A percentile compares a stretch with the other conserved stretches of the same genome.
Conservation (phyloP, 106 monocot species). For the Allium sativum region DNA sequence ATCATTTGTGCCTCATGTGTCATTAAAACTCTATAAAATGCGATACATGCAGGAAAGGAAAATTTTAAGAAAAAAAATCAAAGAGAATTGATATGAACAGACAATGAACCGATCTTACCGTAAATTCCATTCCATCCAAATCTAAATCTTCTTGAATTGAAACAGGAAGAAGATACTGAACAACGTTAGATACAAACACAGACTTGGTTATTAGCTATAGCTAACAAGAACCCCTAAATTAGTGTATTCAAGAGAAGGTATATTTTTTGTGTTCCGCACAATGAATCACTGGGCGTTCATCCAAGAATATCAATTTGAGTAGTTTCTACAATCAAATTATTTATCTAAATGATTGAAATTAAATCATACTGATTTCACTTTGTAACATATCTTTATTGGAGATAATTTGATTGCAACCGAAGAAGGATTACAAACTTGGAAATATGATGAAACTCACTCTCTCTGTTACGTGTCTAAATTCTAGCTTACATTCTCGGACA, state of each 20-base stretch:
- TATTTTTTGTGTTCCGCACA: background rate
- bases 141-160: constrained; percentile 1
- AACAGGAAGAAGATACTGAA: constrained; percentile 1
- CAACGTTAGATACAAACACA: too few relatives aligned
- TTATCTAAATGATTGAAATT: too few relatives aligned
- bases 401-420: too few relatives aligned
- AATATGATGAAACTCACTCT: too few relatives aligned
- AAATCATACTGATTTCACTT: too few relatives aligned
- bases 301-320: too few relatives aligned
- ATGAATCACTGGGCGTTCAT: too few relatives aligned
- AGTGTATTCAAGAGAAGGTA: background rate
- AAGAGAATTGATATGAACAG: background rate
- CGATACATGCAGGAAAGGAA: background rate
- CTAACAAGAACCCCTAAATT: background rate
- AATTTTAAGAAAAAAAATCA: background rate
- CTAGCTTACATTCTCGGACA: too few relatives aligned
- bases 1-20: constrained; percentile 1
- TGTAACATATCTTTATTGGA: background rate
- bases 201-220: too few relatives aligned
- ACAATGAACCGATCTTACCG: background rate
- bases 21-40: constrained; percentile 1
- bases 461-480: too few relatives aligned
- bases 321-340: too few relatives aligned
- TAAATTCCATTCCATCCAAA: constrained; percentile 3
- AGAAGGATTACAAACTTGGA: too few relatives aligned